These are phyloP conservation scores for Ophiobolus disseminans DNA, from an alignment of 2,329 filamentous ascomycete species.

Conservation along the genomic window DNA sequence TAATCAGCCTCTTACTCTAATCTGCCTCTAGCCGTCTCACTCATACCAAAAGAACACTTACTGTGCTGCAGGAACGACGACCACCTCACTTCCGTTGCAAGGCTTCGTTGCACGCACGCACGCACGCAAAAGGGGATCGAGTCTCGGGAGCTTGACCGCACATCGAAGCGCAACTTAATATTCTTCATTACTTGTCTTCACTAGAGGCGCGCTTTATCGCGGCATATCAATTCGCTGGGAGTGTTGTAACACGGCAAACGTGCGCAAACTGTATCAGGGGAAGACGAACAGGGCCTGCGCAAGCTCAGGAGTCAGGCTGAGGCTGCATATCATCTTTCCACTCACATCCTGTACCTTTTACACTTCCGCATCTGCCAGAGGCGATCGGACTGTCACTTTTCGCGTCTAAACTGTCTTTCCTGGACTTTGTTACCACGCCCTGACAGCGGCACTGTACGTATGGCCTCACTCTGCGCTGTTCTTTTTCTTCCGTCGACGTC, in stretches of 20 bases:
- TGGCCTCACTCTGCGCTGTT: slow-evolving; percentile 43
- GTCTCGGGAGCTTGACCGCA: slow-evolving; percentile 25
- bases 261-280: slow-evolving; percentile 34
- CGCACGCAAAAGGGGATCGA: slow-evolving; percentile 14
- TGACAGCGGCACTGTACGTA: slow-evolving; percentile 50
- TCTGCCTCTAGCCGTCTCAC: neutral
- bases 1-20: neutral
- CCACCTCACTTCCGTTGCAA: neutral
- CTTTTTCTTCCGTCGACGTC: slow-evolving; percentile 15
- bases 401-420: slow-evolving; percentile 44
- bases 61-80: slow-evolving; percentile 2
- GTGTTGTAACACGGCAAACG: slow-evolving; percentile 32
- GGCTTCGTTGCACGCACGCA: slow-evolving; percentile 7
- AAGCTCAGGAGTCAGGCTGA: slow-evolving; percentile 35
- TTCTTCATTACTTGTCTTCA: slow-evolving; percentile 29
- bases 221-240: slow-evolving; percentile 29
- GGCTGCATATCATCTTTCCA: slow-evolving; percentile 38
- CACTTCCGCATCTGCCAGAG: slow-evolving; percentile 50
- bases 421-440: slow-evolving; percentile 40
- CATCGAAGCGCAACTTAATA: slow-evolving; percentile 12
- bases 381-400: slow-evolving; percentile 46
- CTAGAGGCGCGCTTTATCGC: slow-evolving; percentile 30
- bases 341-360: slow-evolving; percentile 45
- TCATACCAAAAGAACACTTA: neutral
- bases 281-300: slow-evolving; percentile 22